Evolutionary conservation across 805 yeast species (phyloP).

Genomic region (Blastobotrys muscicola): DNA sequence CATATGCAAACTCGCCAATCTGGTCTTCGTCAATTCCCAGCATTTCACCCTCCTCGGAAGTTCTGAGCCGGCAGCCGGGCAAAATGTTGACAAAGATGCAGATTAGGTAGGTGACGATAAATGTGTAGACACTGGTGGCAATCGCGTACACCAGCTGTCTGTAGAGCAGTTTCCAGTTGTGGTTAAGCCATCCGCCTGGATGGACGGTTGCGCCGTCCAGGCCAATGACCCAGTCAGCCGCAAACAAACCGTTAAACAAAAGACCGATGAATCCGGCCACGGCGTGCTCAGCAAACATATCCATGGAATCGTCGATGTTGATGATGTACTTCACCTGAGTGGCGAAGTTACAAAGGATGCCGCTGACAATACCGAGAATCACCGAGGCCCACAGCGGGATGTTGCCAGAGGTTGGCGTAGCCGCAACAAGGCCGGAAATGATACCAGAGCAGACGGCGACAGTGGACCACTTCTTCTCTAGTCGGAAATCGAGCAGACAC

Average conservation of each 20-base stretch:
- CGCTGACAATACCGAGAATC: slow-evolving; percentile 71
- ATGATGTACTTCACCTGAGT: slow-evolving; percentile 77
- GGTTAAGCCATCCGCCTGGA: slow-evolving; percentile 86
- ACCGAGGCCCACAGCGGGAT: slow-evolving; percentile 90
- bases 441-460: slow-evolving; percentile 94
- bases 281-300: slow-evolving; percentile 98
- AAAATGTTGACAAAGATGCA: slow-evolving; percentile 65
- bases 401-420: slow-evolving; percentile 89
- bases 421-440: slow-evolving; percentile 93
- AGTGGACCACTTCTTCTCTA: slow-evolving; percentile 86
- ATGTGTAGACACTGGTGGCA: slow-evolving; percentile 67
- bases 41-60: slow-evolving; percentile 76
- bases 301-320: slow-evolving; percentile 84
- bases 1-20: slow-evolving; percentile 98
- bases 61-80: slow-evolving; percentile 76
- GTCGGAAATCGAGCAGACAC: slow-evolving; percentile 81
- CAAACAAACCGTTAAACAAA: slow-evolving; percentile 77
- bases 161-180: slow-evolving; percentile 85
- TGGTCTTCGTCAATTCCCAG: slow-evolving; percentile 93
- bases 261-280: slow-evolving; percentile 89
- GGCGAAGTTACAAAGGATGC: slow-evolving; percentile 78
- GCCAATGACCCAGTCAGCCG: slow-evolving; percentile 79
- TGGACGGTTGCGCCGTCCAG: slow-evolving; percentile 81
- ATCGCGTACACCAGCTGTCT: slow-evolving; percentile 76
- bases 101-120: slow-evolving; percentile 66